phyloP scores from a whole-genome alignment of 768 basidiomycete genomes.

The Wakefieldia striispora region DNA sequence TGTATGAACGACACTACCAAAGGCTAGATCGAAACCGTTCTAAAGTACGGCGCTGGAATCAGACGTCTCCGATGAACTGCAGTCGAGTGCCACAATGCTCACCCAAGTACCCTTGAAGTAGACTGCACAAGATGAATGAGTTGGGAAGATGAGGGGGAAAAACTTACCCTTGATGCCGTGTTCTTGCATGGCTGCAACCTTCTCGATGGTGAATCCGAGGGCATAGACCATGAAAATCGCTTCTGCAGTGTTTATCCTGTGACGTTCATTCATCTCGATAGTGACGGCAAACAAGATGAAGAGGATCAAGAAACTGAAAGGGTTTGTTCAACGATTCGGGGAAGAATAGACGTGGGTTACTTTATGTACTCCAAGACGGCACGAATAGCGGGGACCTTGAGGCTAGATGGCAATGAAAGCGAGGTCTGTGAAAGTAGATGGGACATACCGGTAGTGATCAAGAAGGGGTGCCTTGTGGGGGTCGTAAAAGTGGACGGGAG shows the following conservation, averaged over 20 bases:
- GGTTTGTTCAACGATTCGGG: not conserved
- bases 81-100: slow-evolving; percentile 13
- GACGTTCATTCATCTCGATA: slow-evolving; percentile 67
- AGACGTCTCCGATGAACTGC: slow-evolving; percentile 12
- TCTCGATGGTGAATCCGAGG: slow-evolving; percentile 86
- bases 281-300: slow-evolving; percentile 79
- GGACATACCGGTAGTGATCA: slow-evolving; percentile 84
- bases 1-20: slow-evolving; percentile 48
- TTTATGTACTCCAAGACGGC: slow-evolving; percentile 88
- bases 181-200: slow-evolving; percentile 93
- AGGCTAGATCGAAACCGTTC: slow-evolving; percentile 94
- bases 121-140: slow-evolving; percentile 40
- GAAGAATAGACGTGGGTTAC: slow-evolving; percentile 36
- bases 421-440: not conserved
- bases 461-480: slow-evolving; percentile 91
- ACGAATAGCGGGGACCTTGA: slow-evolving; percentile 92
- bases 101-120: slow-evolving; percentile 88
- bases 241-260: slow-evolving; percentile 66
- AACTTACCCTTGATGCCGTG: slow-evolving; percentile 81
- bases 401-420: slow-evolving; percentile 37
- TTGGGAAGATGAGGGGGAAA: not conserved
- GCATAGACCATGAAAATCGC: slow-evolving; percentile 74
- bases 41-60: slow-evolving; percentile 25
- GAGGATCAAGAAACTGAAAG: slow-evolving; percentile 64
- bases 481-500: slow-evolving; percentile 91